Conservation (phyloP, 805 yeast genomes). For the Teunomyces aglyptinius region DNA sequence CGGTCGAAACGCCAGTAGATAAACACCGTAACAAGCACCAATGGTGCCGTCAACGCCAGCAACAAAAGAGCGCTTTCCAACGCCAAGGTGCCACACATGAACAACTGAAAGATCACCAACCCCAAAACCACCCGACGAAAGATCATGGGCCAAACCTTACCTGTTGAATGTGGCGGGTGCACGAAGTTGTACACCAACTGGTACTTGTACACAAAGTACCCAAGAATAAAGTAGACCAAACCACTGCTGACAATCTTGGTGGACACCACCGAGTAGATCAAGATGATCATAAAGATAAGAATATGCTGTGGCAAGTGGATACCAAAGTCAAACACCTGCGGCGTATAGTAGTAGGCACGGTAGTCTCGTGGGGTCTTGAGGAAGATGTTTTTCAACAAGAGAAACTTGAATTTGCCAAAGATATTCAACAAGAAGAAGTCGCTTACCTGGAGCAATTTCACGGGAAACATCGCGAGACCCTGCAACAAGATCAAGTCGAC, state of each 20-base stretch:
- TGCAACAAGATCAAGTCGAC: conserved; percentile 66
- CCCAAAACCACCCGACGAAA: conserved; percentile 57
- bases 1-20: conserved; percentile 52
- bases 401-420: conserved; percentile 31
- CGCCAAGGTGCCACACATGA: conserved; percentile 63
- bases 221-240: conserved; percentile 52
- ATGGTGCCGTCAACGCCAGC: conserved; percentile 49
- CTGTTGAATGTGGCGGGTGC: conserved; percentile 65
- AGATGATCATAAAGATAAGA: conserved; percentile 54
- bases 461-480: conserved; percentile 65
- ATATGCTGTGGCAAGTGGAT: conserved; percentile 61
- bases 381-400: conserved; percentile 34
- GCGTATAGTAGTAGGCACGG: conserved; percentile 51
- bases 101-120: conserved; percentile 53
- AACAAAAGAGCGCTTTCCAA: conserved; percentile 54
- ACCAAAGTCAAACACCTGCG: conserved; percentile 61
- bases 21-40: conserved; percentile 45
- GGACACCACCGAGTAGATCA: conserved; percentile 59
- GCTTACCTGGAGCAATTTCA: conserved; percentile 53
- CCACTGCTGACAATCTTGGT: conserved; percentile 62
- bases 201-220: conserved; percentile 60
- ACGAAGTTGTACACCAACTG: conserved; percentile 61
- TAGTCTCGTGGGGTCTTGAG: conserved; percentile 52
- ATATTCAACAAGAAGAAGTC: conserved; percentile 48
- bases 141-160: conserved; percentile 66